Conservation (phyloP, 164 flowering plant genomes). For the Platanus orientalis region DNA sequence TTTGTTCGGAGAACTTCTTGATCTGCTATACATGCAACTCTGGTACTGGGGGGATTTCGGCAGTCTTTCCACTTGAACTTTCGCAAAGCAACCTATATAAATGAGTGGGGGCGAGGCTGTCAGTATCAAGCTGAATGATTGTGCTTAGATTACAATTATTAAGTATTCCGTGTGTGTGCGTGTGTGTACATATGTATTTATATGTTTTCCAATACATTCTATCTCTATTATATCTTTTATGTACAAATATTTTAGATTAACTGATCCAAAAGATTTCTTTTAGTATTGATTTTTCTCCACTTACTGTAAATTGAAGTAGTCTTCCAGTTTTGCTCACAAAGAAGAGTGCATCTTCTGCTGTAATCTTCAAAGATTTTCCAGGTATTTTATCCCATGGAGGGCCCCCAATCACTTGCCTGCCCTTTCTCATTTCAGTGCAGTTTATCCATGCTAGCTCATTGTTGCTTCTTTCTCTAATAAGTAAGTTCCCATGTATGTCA, state of each 20-base stretch:
- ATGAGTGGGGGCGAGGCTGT: neutral
- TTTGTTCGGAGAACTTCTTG: constrained; percentile 67
- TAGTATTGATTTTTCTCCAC: constrained; percentile 13
- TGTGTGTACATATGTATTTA: too few species aligned
- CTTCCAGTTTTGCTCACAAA: constrained; percentile 71
- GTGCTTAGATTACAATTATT: neutral
- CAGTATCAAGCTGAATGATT: neutral
- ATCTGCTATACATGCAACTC: constrained; percentile 66
- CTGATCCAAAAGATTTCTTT: neutral
- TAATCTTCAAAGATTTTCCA: constrained; percentile 31
- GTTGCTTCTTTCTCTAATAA: constrained; percentile 60
- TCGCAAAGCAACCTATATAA: constrained; percentile 54
- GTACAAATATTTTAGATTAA: neutral
- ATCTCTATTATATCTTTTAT: too few species aligned
- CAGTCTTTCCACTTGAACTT: constrained; percentile 88
- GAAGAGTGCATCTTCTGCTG: constrained; percentile 62
- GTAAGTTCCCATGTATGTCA: constrained; percentile 52
- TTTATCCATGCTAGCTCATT: constrained; percentile 64
- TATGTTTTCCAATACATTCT: too few species aligned
- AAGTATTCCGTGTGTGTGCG: too few species aligned
- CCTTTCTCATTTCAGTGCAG: constrained; percentile 71
- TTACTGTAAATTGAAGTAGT: constrained; percentile 68
- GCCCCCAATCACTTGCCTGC: constrained; percentile 56
- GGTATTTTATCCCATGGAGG: constrained; percentile 77
- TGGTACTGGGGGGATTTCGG: constrained; percentile 48